phyloP scores from a whole-genome alignment of 345 rosid genomes.

The Leavenworthia alabamica region DNA sequence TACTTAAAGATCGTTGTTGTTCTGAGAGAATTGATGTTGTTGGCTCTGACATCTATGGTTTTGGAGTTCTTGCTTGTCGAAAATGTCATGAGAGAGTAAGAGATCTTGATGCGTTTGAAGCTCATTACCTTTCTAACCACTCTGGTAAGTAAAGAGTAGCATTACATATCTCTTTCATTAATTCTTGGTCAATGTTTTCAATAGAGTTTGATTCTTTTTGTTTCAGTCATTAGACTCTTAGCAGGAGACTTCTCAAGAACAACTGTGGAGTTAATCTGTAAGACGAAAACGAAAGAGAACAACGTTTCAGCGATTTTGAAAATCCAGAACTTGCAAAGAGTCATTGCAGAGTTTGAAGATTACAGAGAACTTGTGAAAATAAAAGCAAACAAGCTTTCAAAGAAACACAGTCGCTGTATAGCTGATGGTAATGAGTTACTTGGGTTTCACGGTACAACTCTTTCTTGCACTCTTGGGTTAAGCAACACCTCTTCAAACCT shows the following conservation, averaged over 20 bases:
- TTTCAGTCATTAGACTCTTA: slow-evolving; percentile 47
- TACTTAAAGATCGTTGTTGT: not conserved
- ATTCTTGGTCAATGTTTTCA: not conserved
- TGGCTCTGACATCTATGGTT: slow-evolving; percentile 22
- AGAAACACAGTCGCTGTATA: slow-evolving; percentile 55
- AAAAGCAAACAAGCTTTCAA: slow-evolving; percentile 43
- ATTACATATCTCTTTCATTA: not conserved
- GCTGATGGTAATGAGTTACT: slow-evolving; percentile 80
- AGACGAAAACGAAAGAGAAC: slow-evolving; percentile 24
- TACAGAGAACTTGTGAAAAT: slow-evolving; percentile 53
- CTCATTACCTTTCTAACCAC: slow-evolving; percentile 51
- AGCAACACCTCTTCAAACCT: slow-evolving; percentile 33
- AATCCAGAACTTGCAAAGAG: slow-evolving; percentile 47
- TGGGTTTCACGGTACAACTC: slow-evolving; percentile 49
- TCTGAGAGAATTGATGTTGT: slow-evolving; percentile 28
- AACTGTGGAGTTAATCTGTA: slow-evolving; percentile 64
- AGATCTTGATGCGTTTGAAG: slow-evolving; percentile 44
- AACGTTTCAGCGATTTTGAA: slow-evolving; percentile 40
- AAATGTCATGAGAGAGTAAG: slow-evolving; percentile 41
- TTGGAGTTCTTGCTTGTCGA: slow-evolving; percentile 35
- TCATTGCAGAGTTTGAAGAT: slow-evolving; percentile 51
- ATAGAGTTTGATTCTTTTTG: not conserved
- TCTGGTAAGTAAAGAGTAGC: slow-evolving; percentile 47
- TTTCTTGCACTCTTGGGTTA: slow-evolving; percentile 47
- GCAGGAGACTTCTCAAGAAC: slow-evolving; percentile 63